Conservation (phyloP, 208 protist species). For the Acanthamoeba polyphaga region DNA sequence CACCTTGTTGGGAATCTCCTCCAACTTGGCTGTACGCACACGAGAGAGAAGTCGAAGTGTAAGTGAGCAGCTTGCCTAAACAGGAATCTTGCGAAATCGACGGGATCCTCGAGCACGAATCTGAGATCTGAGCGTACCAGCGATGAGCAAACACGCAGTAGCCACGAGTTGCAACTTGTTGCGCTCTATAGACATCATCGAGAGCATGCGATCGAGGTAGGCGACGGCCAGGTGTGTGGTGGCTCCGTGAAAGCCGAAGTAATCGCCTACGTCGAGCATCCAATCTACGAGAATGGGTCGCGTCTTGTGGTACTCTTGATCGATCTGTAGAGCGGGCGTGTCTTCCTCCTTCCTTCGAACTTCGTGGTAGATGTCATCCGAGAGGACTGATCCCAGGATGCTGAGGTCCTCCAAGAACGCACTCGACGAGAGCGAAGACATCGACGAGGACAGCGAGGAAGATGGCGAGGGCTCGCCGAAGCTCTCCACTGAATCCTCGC, state of each 20-base stretch:
- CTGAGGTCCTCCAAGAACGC: neutral
- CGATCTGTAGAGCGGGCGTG: neutral
- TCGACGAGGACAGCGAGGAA: neutral
- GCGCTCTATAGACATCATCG: neutral
- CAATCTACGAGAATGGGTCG: constrained; percentile 45
- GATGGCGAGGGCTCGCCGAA: neutral
- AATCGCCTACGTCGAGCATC: constrained; percentile 63
- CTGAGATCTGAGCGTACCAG: neutral
- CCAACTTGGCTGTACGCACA: neutral
- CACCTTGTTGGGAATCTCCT: constrained; percentile 53
- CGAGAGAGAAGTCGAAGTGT: neutral
- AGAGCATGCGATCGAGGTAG: constrained; percentile 62
- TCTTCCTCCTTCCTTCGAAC: neutral
- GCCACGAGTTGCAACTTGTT: constrained; percentile 55
- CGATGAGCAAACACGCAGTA: constrained; percentile 50
- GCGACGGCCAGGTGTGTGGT: constrained; percentile 62
- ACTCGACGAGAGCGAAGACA: neutral
- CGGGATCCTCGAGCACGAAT: neutral
- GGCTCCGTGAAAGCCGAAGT: constrained; percentile 46
- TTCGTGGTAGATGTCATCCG: constrained; percentile 50
- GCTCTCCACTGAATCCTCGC: neutral
- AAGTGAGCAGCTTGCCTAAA: neutral
- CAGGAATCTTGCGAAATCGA: neutral
- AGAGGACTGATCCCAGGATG: neutral
- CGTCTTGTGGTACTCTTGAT: constrained; percentile 41